These are phyloP conservation scores for Sporodiniella umbellata DNA, from an alignment of 371 early-diverging fungal species.

Conservation along the genomic window DNA sequence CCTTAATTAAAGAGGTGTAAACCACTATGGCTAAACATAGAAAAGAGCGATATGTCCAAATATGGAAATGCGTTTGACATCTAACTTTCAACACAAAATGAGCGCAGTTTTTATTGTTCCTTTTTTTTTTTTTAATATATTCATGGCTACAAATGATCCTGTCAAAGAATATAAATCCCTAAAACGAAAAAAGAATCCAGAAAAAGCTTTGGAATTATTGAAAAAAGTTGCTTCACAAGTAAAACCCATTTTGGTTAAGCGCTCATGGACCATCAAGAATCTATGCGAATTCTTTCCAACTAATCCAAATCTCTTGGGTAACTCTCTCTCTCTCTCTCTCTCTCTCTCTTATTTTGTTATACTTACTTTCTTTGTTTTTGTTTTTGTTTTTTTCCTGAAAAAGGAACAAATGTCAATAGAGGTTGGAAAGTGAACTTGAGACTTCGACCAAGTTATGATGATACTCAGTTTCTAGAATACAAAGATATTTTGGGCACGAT, in stretches of 20 bases:
- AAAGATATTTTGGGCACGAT: slow-evolving; percentile 63
- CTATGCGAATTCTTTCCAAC: slow-evolving; percentile 61
- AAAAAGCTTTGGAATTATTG: slow-evolving; percentile 30
- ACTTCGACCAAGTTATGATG: slow-evolving; percentile 49
- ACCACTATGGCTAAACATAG: too few relatives aligned
- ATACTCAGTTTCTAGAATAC: slow-evolving; percentile 46
- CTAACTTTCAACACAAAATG: not conserved
- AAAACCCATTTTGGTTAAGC: slow-evolving; percentile 58
- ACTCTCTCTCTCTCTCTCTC: too few relatives aligned
- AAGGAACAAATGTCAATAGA: slow-evolving; percentile 60
- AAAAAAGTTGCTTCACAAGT: slow-evolving; percentile 42
- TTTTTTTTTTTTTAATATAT: not conserved
- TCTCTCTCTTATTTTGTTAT: not conserved
- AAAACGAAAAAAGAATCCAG: slow-evolving; percentile 16
- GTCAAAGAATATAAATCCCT: slow-evolving; percentile 27
- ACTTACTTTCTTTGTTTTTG: not conserved
- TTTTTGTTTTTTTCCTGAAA: too few relatives aligned
- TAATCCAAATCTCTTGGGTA: slow-evolving; percentile 49
- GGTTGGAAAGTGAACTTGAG: slow-evolving; percentile 59
- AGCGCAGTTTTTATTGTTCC: not conserved
- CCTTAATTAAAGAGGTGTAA: too few relatives aligned
- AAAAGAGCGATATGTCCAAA: too few relatives aligned
- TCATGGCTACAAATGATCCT: slow-evolving; percentile 11
- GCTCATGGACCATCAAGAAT: slow-evolving; percentile 48
- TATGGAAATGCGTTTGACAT: slow-evolving; percentile 54